Percentiles rank a stretch among this genome's conserved stretches.
Conservation (phyloP, 768 basidiomycete genomes). For the Amanita subjunquillea region DNA sequence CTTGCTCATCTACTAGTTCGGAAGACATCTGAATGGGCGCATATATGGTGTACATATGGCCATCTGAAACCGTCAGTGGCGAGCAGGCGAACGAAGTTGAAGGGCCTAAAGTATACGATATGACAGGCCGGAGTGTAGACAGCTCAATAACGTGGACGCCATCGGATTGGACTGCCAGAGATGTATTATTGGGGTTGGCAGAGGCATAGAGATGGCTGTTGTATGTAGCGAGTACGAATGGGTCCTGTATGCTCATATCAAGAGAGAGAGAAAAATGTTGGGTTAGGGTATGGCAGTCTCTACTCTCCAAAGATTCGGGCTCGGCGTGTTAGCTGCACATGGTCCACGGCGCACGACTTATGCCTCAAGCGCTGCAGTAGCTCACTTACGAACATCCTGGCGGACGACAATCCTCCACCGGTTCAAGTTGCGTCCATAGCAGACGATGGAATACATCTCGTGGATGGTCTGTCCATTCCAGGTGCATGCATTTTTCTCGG, state of each 20-base stretch:
- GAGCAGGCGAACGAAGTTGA: slow-evolving; percentile 51
- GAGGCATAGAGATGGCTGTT: slow-evolving; percentile 7
- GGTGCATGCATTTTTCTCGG: slow-evolving; percentile 78
- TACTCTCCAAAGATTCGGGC: not conserved
- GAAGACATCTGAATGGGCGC: slow-evolving; percentile 39
- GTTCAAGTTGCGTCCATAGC: slow-evolving; percentile 66
- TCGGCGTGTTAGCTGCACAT: not conserved
- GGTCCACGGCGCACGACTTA: not conserved
- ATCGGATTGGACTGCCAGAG: slow-evolving; percentile 61
- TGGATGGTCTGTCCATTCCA: slow-evolving; percentile 70
- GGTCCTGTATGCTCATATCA: slow-evolving; percentile 19
- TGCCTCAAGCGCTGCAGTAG: slow-evolving; percentile 8
- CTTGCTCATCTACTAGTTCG: slow-evolving; percentile 25
- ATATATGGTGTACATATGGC: slow-evolving; percentile 40
- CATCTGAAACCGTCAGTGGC: slow-evolving; percentile 32
- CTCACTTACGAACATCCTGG: slow-evolving; percentile 64
- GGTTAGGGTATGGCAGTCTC: slow-evolving; percentile 4
- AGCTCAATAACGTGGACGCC: slow-evolving; percentile 67
- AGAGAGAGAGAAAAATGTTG: not conserved
- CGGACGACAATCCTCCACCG: slow-evolving; percentile 54
- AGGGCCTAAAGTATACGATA: slow-evolving; percentile 64
- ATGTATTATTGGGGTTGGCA: slow-evolving; percentile 20
- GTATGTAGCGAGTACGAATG: slow-evolving; percentile 28
- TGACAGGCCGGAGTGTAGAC: slow-evolving; percentile 51
- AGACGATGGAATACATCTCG: slow-evolving; percentile 52